phyloP scores from a whole-genome alignment of 805 yeast species.

The Suhomyces sp. region DNA sequence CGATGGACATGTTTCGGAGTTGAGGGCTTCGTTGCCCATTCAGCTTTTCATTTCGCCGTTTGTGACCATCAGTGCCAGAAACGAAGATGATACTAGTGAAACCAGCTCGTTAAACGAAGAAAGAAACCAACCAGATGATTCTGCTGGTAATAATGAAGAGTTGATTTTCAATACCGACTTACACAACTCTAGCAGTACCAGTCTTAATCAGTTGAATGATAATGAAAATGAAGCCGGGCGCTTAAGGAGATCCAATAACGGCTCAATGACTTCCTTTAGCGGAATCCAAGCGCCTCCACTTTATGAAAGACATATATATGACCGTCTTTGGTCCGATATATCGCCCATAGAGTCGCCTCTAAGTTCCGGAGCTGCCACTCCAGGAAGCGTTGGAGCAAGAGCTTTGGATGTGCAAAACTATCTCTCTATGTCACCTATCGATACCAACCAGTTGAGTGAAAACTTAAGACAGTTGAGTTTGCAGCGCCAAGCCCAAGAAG shows the following conservation, averaged over 20 bases:
- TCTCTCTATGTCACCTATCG: conserved; percentile 39
- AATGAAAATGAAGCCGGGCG: conserved; percentile 7
- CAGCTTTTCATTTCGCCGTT: conserved; percentile 75
- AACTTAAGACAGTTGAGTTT: conserved; percentile 50
- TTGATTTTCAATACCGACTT: conserved; percentile 25
- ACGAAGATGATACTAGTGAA: conserved; percentile 22
- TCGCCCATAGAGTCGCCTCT: conserved; percentile 49
- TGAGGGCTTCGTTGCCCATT: conserved; percentile 86
- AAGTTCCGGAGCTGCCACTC: conserved; percentile 41
- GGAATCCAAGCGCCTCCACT: conserved; percentile 78
- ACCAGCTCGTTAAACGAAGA: conserved; percentile 1
- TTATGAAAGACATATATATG: conserved; percentile 78
- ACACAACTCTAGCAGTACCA: conserved; percentile 18
- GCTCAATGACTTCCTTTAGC: conserved; percentile 30
- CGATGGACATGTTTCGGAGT: conserved; percentile 89
- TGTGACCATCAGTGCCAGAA: conserved; percentile 61
- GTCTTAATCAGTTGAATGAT: conserved; percentile 20
- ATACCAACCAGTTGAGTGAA: conserved; percentile 44
- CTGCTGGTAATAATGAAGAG: conserved; percentile 22
- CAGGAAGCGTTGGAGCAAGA: conserved; percentile 16
- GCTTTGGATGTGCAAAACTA: conserved; percentile 17
- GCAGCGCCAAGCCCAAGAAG: conserved; percentile 45
- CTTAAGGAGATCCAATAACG: conserved; percentile 19
- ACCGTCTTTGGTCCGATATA: conserved; percentile 70
- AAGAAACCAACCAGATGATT: background rate